A percentile compares a stretch with the other conserved stretches of the same genome.
Conservation (phyloP, 2,329 filamentous ascomycete species). For the Cyphellophora attinorum region DNA sequence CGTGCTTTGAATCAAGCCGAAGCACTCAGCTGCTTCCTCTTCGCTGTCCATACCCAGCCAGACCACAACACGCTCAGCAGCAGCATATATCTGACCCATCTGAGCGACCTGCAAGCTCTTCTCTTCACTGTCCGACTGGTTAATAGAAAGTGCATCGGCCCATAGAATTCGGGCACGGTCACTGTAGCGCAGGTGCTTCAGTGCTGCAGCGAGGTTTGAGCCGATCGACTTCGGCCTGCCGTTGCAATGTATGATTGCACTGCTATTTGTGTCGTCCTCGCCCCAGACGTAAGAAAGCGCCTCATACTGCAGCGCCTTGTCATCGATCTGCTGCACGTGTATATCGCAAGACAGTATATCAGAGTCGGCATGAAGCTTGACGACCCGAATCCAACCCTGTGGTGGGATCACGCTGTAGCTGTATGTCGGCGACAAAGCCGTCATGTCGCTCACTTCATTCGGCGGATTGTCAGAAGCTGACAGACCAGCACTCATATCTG, state of each 20-base stretch:
- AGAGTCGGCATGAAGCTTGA: neutral
- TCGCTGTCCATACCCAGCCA: slow-evolving; percentile 5
- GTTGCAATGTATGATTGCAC: slow-evolving; percentile 4
- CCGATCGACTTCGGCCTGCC: slow-evolving; percentile 3
- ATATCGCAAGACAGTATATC: neutral
- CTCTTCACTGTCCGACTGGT: slow-evolving; percentile 10
- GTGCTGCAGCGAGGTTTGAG: slow-evolving; percentile 4
- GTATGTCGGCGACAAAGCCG: no score
- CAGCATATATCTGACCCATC: slow-evolving; percentile 10
- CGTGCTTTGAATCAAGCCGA: slow-evolving; percentile 2
- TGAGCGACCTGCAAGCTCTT: slow-evolving; percentile 8
- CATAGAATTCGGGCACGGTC: slow-evolving; percentile 2
- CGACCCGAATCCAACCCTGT: neutral
- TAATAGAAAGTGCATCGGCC: slow-evolving; percentile 13
- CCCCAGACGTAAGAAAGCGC: slow-evolving; percentile 10
- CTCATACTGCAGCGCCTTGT: slow-evolving; percentile 5
- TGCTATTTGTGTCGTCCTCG: neutral
- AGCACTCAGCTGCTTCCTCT: slow-evolving; percentile 4
- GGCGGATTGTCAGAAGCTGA: no score
- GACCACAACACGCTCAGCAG: slow-evolving; percentile 8
- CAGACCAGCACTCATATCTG: no score
- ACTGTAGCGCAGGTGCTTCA: slow-evolving; percentile 2
- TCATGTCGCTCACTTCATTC: no score
- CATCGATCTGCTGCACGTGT: neutral
- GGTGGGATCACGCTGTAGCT: neutral